Evolutionary conservation across 1,284 basidiomycete genomes (phyloP).

Genomic region (Ganoderma lingzhi): DNA sequence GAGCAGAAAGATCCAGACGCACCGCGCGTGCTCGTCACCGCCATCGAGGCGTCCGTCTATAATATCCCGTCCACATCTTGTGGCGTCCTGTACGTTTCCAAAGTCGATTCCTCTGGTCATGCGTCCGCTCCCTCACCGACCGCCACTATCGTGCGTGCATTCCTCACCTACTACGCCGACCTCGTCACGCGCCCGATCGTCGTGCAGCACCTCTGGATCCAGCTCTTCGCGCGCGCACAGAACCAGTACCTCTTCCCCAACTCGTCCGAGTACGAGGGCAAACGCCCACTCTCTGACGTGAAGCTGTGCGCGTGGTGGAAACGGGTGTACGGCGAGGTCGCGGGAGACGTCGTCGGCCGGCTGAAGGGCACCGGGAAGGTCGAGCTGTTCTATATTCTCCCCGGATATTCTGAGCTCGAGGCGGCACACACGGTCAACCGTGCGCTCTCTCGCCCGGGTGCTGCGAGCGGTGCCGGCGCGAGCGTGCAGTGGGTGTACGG

Average conservation of each 20-base stretch:
- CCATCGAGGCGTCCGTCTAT: conserved; percentile 87
- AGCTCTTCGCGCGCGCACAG: conserved; percentile 93
- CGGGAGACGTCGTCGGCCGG: conserved; percentile 44
- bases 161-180: conserved; percentile 75
- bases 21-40: conserved; percentile 73
- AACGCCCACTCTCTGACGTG: conserved; percentile 82
- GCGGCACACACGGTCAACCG: conserved; percentile 63
- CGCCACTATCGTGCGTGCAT: conserved; percentile 68
- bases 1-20: conserved; percentile 58
- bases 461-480: conserved; percentile 15
- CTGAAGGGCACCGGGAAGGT: conserved; percentile 39
- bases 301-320: conserved; percentile 96
- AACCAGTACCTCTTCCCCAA: conserved; percentile 95
- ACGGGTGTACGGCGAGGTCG: conserved; percentile 68
- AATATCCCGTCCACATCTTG: conserved; percentile 72
- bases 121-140: conserved; percentile 69
- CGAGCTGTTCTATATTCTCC: conserved; percentile 73
- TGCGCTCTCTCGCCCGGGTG: conserved; percentile 37
- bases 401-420: conserved; percentile 77
- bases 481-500: conserved; percentile 70
- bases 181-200: conserved; percentile 69
- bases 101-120: conserved; percentile 94
- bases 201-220: conserved; percentile 73
- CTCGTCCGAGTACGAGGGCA: conserved; percentile 77
- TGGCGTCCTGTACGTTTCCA: conserved; percentile 90